Evolutionary conservation across 2,329 filamentous ascomycete species (phyloP), one percentile per base, ranked within the genome.

Genomic region (Pseudocercospora musae): DNA sequence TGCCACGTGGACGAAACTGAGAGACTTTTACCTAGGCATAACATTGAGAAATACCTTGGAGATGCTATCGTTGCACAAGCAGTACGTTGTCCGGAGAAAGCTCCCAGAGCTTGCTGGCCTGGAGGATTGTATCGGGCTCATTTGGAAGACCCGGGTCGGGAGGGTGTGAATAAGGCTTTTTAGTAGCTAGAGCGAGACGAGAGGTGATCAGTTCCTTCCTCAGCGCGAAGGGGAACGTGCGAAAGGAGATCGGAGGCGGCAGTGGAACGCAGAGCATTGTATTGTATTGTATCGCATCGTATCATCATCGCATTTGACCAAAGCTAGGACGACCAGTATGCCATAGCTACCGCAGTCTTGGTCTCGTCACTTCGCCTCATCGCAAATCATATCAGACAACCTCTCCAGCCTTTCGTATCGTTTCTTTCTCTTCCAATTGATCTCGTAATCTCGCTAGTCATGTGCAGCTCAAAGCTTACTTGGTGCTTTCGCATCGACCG

Each of bases 61-160:
- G 77, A 80, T 71, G 72, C 73, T 40, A 77, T 81, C 2, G 76
- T 78, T 2, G 71, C 72, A 48, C 78, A 81, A 67, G 77, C 75
- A 15, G 62, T 75, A 46, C 54, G 31, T 23, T 68, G 66, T 46
- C 74, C 73, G 8, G 69, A 67, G n/a, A 81, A 80, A 66, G 78
- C 78, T 44, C 78, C 78, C 18, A 42, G 57, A 10, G 65, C 66
- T 18, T 68, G 62, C 42, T 72, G 70, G 71, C 68, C 70, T 2
- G 67, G 69, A 27, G 63, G 58, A 44, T 49, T 72, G 44, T 49
- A 68, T 25, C 65, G 60, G 25, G 61, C 63, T 20, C 63, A 60
- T 31, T 21, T 65, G 55, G 62, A 63, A 48, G 60, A 72, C 44
- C 67, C 68, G 7, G 65, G 63, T 13, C 68, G 64, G 66, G 42